phyloP scores from a whole-genome alignment of 164 flowering plant species.

The Annona cherimola region DNA sequence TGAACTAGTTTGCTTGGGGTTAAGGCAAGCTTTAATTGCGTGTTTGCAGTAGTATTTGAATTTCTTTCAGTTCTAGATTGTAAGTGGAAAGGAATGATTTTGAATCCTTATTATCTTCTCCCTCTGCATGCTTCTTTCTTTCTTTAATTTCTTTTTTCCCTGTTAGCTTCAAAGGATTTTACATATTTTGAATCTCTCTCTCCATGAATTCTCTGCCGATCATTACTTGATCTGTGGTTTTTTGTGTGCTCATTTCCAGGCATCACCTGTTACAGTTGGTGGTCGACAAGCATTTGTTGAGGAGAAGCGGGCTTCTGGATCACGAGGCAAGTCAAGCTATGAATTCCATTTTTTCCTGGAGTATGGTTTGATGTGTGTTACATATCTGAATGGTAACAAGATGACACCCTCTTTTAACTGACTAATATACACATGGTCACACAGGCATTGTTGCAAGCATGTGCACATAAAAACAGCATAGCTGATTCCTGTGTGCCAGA shows the following conservation, averaged over 20 bases:
- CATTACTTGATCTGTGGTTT: not conserved
- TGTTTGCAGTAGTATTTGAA: not conserved
- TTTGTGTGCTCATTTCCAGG: conserved; percentile 22
- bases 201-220: not conserved
- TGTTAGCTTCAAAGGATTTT: not conserved
- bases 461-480: not conserved
- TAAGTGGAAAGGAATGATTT: no score
- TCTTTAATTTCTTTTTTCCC: no score
- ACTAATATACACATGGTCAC: not conserved
- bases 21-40: not conserved
- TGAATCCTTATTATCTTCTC: no score
- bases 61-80: no score
- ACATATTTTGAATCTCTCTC: not conserved
- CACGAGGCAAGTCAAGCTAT: conserved; percentile 37
- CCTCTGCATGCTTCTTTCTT: not conserved
- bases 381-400: not conserved
- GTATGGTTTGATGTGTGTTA: not conserved
- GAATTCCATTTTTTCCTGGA: not conserved
- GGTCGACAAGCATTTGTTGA: conserved; percentile 41
- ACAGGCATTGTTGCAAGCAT: not conserved
- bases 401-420: not conserved
- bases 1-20: not conserved
- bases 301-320: conserved; percentile 51
- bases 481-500: not conserved
- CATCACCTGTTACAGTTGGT: conserved; percentile 34